Evolutionary conservation across 2,329 filamentous ascomycete species (phyloP), one percentile per base, ranked within the genome.

Genomic region (Aspergillus sp.): DNA sequence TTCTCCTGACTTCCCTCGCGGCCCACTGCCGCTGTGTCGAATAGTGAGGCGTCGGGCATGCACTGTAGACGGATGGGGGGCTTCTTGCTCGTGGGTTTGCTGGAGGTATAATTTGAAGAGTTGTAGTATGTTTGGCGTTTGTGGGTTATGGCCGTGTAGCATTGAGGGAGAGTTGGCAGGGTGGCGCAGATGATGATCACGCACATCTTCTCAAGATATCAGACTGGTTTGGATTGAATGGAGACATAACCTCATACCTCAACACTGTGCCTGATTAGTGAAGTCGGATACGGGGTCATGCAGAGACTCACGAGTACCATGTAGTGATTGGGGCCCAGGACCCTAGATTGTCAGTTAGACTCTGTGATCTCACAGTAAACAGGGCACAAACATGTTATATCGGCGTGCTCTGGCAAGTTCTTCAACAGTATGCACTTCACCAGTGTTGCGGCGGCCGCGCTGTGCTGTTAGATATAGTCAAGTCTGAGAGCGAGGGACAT

Each of bases 321-420:
- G 52, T 58, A 4, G 60, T 58, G 22, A 62, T 61, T 4, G 48
- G 51, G 11, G 60, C 58, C 60, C 58, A 62, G 15, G 60, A 58
- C 48, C 50, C 58, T 62, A 18, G 8, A 26, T 4, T 15, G 2
- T 11, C 4, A 5, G 20, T 56, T 34, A 57, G 36, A 58, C 24
- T 24, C 34, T 18, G 5, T 17, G 7, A 12, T 4, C 26, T 4
- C 11, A 13, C 0, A 9, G 3, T 15, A 18, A 22, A n/a, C 5
- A 2, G 20, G 12, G 5, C n/a, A 44, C 58, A 26, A 12, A 62
- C 59, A 59, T 13, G 61, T 61, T 22, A 62, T 56, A 34, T 59
- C 53, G n/a, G 51, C 49, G 24, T 62, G 58, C 17, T 47, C 53
- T 4, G 61, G 58, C 8, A 62, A 50, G 3, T 53, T 61, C 9